Conservation (phyloP, 2,329 filamentous ascomycete genomes). For the Elsinoe fawcettii region DNA sequence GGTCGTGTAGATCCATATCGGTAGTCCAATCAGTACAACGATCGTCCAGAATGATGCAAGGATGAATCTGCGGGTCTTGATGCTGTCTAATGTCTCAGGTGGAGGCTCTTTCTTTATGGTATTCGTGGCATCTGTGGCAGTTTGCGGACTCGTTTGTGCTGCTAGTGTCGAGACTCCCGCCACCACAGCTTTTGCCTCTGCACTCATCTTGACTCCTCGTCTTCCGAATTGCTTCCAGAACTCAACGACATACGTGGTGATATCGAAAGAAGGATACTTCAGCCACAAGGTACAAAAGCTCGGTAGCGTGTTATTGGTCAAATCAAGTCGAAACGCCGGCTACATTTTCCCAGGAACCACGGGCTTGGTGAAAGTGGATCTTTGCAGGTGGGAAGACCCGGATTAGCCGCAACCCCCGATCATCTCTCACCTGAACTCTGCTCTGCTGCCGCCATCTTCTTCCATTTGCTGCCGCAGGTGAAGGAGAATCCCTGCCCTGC, state of each 20-base stretch:
- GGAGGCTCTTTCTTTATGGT: slow-evolving; percentile 47
- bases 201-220: not conserved
- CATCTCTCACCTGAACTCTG: not conserved
- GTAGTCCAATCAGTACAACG: slow-evolving; percentile 73
- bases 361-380: not conserved
- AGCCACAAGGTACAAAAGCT: not conserved
- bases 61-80: slow-evolving; percentile 63
- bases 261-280: not conserved
- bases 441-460: no score
- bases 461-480: no score
- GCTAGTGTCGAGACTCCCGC: not conserved
- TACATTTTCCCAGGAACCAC: not conserved
- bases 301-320: not conserved
- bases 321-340: slow-evolving; percentile 6
- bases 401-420: not conserved
- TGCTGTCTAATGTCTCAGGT: slow-evolving; percentile 63
- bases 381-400: not conserved
- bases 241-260: not conserved
- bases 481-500: no score
- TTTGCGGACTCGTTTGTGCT: not conserved
- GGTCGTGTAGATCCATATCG: slow-evolving; percentile 94
- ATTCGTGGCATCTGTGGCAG: slow-evolving; percentile 8
- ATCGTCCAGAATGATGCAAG: slow-evolving; percentile 88
- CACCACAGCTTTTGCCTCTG: not conserved
- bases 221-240: not conserved